Percentiles rank a stretch among this genome's conserved stretches.
These are phyloP conservation scores for Phyllosticta capitalensis DNA, from an alignment of 2,329 filamentous ascomycete species.

Conservation along the genomic window DNA sequence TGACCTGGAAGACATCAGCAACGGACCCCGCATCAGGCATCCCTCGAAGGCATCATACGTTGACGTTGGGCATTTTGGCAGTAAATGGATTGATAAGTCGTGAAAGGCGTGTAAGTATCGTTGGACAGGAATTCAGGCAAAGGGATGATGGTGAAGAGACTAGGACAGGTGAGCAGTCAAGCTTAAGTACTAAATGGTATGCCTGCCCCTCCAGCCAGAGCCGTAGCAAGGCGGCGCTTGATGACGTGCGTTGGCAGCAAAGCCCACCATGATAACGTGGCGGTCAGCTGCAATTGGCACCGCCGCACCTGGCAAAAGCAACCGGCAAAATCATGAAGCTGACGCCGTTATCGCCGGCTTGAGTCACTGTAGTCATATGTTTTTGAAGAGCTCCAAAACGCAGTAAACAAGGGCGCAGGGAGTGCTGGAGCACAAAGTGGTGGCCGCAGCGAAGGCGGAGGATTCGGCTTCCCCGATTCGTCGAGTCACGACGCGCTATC, in stretches of 20 bases:
- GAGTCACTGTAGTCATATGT: background rate
- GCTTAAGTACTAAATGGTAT: slow-evolving; percentile 10
- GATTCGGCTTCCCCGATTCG: background rate
- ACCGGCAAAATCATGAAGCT: background rate
- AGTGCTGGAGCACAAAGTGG: background rate
- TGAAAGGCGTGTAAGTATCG: background rate
- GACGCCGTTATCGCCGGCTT: background rate
- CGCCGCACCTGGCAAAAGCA: background rate
- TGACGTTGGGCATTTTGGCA: slow-evolving; percentile 28
- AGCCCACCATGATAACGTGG: slow-evolving; percentile 9
- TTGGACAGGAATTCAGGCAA: background rate
- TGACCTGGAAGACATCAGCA: slow-evolving; percentile 49
- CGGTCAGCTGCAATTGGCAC: slow-evolving; percentile 7
- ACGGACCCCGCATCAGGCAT: background rate
- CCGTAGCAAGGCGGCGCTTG: slow-evolving; percentile 10
- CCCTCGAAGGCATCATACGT: slow-evolving; percentile 18
- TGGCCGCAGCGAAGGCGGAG: background rate
- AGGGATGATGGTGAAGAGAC: background rate
- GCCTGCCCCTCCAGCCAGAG: slow-evolving; percentile 10
- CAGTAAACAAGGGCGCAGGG: background rate
- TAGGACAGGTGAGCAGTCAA: slow-evolving; percentile 1
- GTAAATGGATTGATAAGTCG: background rate
- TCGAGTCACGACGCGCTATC: background rate
- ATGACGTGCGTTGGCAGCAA: slow-evolving; percentile 13
- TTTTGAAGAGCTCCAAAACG: background rate